Percentiles rank a stretch among this genome's conserved stretches.
These are phyloP conservation scores for Puccinia polysora DNA, from an alignment of 1,284 basidiomycete genomes.

Conservation along the genomic window DNA sequence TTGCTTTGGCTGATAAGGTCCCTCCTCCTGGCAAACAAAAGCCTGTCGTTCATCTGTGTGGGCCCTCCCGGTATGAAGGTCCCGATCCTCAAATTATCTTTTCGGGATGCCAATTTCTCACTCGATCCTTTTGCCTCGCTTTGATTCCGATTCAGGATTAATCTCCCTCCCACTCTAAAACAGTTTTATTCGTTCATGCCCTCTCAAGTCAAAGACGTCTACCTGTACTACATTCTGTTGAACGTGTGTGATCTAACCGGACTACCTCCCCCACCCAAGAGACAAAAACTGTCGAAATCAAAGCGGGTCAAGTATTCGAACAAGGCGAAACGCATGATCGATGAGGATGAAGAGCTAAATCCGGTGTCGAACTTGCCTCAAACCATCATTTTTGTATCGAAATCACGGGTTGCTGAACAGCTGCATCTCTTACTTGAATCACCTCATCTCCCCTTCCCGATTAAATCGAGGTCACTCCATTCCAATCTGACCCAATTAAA, in stretches of 20 bases:
- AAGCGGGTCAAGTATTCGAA: constrained; percentile 43
- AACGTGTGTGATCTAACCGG: constrained; percentile 58
- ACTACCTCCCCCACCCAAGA: constrained; percentile 47
- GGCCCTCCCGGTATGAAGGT: constrained; percentile 63
- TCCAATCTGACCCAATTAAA: constrained; percentile 87
- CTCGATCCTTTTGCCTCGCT: constrained; percentile 3
- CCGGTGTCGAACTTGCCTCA: constrained; percentile 61
- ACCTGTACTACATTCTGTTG: constrained; percentile 82
- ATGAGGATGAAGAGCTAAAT: constrained; percentile 56
- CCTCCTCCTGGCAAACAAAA: constrained; percentile 76
- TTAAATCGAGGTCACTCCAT: constrained; percentile 84
- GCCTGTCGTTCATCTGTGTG: constrained; percentile 81
- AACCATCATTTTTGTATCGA: constrained; percentile 91
- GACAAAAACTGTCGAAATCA: constrained; percentile 49
- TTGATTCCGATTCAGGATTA: constrained; percentile 59
- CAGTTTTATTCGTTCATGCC: constrained; percentile 91
- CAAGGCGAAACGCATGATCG: constrained; percentile 50
- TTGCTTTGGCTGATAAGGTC: constrained; percentile 67
- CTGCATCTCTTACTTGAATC: constrained; percentile 73
- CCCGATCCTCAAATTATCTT: constrained; percentile 16
- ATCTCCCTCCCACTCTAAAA: constrained; percentile 75
- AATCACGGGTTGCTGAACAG: constrained; percentile 74
- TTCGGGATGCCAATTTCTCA: constrained; percentile 1
- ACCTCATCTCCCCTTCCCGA: constrained; percentile 62
- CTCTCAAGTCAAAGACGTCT: constrained; percentile 86